These are phyloP conservation scores for Lanzia echinophila DNA, from an alignment of 2,329 filamentous ascomycete species.

Conservation along the genomic window DNA sequence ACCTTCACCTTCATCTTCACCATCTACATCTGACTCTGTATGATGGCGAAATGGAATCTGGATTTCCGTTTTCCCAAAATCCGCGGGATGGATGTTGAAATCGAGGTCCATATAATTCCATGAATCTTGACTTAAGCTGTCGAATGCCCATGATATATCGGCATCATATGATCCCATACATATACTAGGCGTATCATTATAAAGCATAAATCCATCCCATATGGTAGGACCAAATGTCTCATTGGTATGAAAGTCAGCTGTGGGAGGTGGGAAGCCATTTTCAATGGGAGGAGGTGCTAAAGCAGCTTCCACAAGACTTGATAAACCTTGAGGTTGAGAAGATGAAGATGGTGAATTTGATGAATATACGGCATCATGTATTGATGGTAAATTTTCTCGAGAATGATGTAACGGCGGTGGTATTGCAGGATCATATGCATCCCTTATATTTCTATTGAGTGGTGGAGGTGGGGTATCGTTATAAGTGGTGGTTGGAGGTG, in stretches of 20 bases:
- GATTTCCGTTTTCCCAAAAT: background rate
- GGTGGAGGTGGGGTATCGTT: slow-evolving; percentile 2
- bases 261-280: slow-evolving; percentile 10
- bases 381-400: background rate
- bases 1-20: slow-evolving; percentile 21
- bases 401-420: background rate
- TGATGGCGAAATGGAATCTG: background rate
- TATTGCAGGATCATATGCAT: background rate
- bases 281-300: slow-evolving; percentile 17
- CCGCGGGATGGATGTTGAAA: background rate
- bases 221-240: slow-evolving; percentile 17
- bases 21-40: slow-evolving; percentile 19
- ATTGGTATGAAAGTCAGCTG: background rate
- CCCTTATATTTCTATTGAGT: background rate
- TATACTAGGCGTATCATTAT: slow-evolving; percentile 17
- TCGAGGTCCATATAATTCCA: slow-evolving; percentile 6
- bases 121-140: slow-evolving; percentile 13
- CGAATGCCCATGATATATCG: slow-evolving; percentile 27
- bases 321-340: slow-evolving; percentile 19
- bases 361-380: slow-evolving; percentile 3
- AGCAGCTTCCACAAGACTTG: slow-evolving; percentile 27
- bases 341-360: slow-evolving; percentile 8
- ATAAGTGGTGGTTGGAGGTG: slow-evolving; percentile 8
- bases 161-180: slow-evolving; percentile 28
- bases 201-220: slow-evolving; percentile 27